Base-by-base conservation (phyloP, 2,329 filamentous ascomycete genomes). In the Colletotrichum higginsianum region DNA sequence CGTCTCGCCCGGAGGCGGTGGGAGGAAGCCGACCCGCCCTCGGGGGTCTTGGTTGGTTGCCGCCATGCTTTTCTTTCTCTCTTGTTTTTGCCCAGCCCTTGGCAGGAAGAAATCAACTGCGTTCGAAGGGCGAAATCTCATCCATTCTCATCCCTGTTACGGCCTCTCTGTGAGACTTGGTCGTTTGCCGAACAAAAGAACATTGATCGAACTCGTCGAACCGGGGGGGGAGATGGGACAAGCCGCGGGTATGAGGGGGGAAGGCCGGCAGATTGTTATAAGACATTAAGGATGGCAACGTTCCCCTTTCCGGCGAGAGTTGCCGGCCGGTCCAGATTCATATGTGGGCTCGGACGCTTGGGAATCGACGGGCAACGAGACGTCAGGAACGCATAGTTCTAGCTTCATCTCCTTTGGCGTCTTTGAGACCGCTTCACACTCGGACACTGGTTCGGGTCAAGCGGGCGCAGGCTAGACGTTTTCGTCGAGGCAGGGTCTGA, bases 1-100 rank as follows among this genome's bases (percentile, higher is more conserved):
- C 11, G 60, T 72, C 16, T 72, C 67, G 30, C 74, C 75, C 16
- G 74, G 71, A 16, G 74, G 75, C 11, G 75, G 74, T 16, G 46
- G 46, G 75, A 53, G 74, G 13, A 70, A 42, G 16, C 65, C 66
- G 16, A 21, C 13, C 74, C 73, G 6, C 42, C 38, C 60, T 21
- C 4, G 46, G 42, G 57, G 57, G 21, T 61, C 57, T 11, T 47
- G 35, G n/a, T 61, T 35, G 58, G 44, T 35, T 30, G 23, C 40
- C 47, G 58, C 58, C 58, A 61, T 61, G 58, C 49, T 49, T 23
- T 30, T 30, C 26, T 26, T 30, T 8, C 7, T 30, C 7, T 30
- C 6, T 30, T 30, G 26, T 30, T 30, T 30, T 30, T 30, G 30
- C 42, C 58, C 46, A 61, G 42, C 23, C 58, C 58, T 61, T 61